Evolutionary conservation across 169 alveolate species (phyloP).

Genomic region (Babesia sp.): DNA sequence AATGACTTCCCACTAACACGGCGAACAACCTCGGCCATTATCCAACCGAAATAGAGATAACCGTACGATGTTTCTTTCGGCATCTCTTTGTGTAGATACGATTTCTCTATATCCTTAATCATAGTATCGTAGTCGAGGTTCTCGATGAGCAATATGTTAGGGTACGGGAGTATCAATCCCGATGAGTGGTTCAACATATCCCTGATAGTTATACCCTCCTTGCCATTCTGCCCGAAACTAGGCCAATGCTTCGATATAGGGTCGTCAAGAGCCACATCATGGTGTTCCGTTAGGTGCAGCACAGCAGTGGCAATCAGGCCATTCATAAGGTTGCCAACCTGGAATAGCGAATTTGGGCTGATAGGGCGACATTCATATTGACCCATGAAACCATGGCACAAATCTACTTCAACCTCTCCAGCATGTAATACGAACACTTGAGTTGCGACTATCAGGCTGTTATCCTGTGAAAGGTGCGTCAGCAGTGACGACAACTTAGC

Average conservation of each 20-base stretch:
- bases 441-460: constrained; percentile 59
- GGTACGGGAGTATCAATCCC: constrained; percentile 48
- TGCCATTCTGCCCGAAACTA: constrained; percentile 53
- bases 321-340: constrained; percentile 62
- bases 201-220: constrained; percentile 40
- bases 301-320: constrained; percentile 67
- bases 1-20: constrained; percentile 40
- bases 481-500: constrained; percentile 38
- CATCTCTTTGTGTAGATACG: constrained; percentile 23
- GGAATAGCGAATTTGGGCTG: constrained; percentile 69
- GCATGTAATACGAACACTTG: constrained; percentile 71
- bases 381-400: constrained; percentile 70
- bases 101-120: constrained; percentile 25
- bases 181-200: constrained; percentile 40
- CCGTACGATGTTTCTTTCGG: constrained; percentile 20
- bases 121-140: constrained; percentile 32
- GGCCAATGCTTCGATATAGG: constrained; percentile 57
- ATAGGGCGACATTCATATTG: constrained; percentile 72
- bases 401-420: constrained; percentile 64
- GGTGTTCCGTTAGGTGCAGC: constrained; percentile 55
- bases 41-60: constrained; percentile 53
- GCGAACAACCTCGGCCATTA: constrained; percentile 55
- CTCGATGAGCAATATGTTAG: constrained; percentile 32
- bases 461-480: constrained; percentile 35
- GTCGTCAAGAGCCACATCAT: constrained; percentile 55